A percentile compares a stretch with the other conserved stretches of the same genome.
Evolutionary conservation across 495 filamentous ascomycete species (phyloP).

Genomic region (Sabuloglossum arenarium): DNA sequence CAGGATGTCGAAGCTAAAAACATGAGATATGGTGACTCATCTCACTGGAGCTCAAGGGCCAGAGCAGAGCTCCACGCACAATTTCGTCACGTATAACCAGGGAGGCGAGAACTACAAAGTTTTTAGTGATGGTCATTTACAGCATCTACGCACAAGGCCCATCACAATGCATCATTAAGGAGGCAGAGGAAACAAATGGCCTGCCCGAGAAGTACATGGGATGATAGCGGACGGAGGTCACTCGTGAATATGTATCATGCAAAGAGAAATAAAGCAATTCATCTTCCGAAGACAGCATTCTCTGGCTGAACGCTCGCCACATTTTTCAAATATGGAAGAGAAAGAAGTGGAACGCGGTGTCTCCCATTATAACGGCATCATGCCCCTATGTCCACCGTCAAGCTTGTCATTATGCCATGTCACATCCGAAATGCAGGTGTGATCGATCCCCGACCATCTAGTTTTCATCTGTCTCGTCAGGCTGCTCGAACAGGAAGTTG

Average conservation of each 20-base stretch:
- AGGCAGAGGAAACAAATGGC: background rate
- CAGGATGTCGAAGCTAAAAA: too few species aligned
- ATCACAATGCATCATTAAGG: background rate
- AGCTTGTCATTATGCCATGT: background rate
- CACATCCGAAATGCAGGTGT: background rate
- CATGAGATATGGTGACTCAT: too few species aligned
- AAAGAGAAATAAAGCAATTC: background rate
- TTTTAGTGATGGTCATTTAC: background rate
- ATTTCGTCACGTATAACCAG: too few species aligned
- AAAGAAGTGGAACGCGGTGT: background rate
- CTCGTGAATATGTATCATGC: background rate
- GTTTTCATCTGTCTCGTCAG: constrained; percentile 59
- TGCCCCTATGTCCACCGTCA: background rate
- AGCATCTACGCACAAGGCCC: background rate
- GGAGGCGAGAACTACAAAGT: too few species aligned
- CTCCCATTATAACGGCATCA: background rate
- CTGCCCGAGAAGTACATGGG: background rate
- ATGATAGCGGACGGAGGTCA: background rate
- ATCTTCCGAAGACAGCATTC: background rate
- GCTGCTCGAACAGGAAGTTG: constrained; percentile 95
- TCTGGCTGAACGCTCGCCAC: background rate
- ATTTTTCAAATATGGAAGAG: background rate
- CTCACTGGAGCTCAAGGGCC: too few species aligned
- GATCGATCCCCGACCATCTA: constrained; percentile 3
- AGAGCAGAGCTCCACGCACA: too few species aligned